Percentiles rank a stretch among this genome's conserved stretches.
Conservation (phyloP, 176 grass and related monocot genomes). For the Juncus effusus region DNA sequence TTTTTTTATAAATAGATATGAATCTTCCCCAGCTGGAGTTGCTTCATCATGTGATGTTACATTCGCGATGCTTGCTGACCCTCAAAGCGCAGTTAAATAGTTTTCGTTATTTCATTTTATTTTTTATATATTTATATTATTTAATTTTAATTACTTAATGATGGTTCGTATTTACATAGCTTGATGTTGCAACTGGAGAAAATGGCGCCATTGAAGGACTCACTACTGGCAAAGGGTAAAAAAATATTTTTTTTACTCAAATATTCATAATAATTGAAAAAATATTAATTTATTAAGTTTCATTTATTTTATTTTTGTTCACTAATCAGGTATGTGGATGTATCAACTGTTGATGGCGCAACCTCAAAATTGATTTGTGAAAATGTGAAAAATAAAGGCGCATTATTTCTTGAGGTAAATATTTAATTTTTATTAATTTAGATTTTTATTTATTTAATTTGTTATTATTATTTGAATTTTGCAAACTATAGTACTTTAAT, state of each 20-base stretch:
- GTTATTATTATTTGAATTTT: conserved; percentile 15
- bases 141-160: conserved; percentile 2
- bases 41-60: conserved; percentile 74
- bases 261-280: conserved; percentile 24
- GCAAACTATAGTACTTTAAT: conserved; percentile 19
- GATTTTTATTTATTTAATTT: conserved; percentile 30
- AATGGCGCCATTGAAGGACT: conserved; percentile 61
- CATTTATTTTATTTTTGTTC: conserved; percentile 15
- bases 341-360: conserved; percentile 63
- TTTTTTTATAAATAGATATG: conserved; percentile 42
- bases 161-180: conserved; percentile 35
- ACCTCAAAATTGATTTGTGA: conserved; percentile 65
- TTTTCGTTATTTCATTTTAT: neutral
- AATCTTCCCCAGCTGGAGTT: conserved; percentile 58
- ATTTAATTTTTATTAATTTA: conserved; percentile 20
- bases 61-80: conserved; percentile 83
- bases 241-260: conserved; percentile 20
- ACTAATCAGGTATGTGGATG: conserved; percentile 58
- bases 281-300: conserved; percentile 18
- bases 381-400: conserved; percentile 52
- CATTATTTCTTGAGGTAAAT: conserved; percentile 78
- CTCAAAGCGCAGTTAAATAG: conserved; percentile 53
- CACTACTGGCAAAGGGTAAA: conserved; percentile 74
- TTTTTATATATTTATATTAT: conserved; percentile 1
- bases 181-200: conserved; percentile 59